These are phyloP conservation scores for Podaxis sp. DNA, from an alignment of 768 basidiomycete genomes.

Conservation along the genomic window DNA sequence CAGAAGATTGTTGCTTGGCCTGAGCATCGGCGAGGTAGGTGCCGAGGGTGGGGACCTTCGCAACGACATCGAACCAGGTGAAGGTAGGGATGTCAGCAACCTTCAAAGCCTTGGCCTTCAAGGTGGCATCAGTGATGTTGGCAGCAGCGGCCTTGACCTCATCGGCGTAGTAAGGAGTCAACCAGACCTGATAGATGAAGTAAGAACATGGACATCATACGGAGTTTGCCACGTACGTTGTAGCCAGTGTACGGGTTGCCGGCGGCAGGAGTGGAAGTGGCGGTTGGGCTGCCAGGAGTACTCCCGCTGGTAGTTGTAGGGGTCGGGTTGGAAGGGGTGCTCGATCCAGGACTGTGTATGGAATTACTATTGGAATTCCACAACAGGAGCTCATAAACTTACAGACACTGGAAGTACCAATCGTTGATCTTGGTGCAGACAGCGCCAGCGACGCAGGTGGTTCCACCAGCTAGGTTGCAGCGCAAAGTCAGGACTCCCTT, in stretches of 20 bases:
- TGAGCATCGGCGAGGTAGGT: conserved; percentile 56
- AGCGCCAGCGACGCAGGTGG: conserved; percentile 39
- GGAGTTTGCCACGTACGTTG: conserved; percentile 28
- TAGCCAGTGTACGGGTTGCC: conserved; percentile 57
- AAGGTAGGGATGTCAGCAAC: conserved; percentile 63
- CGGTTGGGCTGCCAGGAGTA: conserved; percentile 19
- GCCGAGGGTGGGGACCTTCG: conserved; percentile 55
- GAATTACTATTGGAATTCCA: background rate
- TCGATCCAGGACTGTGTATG: conserved; percentile 21
- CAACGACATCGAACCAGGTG: conserved; percentile 58
- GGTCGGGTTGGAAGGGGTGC: conserved; percentile 21
- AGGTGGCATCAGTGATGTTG: conserved; percentile 47
- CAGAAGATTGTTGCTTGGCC: conserved; percentile 42
- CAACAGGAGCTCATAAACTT: conserved; percentile 15
- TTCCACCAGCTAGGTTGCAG: conserved; percentile 32
- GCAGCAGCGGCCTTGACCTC: conserved; percentile 54
- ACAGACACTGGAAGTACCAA: conserved; percentile 45
- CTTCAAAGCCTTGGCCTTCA: conserved; percentile 47
- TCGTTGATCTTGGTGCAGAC: conserved; percentile 33
- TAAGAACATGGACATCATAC: background rate
- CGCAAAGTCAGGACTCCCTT: conserved; percentile 4
- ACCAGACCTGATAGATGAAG: conserved; percentile 38
- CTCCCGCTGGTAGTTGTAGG: conserved; percentile 26
- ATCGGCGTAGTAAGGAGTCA: conserved; percentile 55
- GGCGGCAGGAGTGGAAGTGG: conserved; percentile 38